Evolutionary conservation across 163 green algal genomes (phyloP).

Genomic region (Volvox carteri): DNA sequence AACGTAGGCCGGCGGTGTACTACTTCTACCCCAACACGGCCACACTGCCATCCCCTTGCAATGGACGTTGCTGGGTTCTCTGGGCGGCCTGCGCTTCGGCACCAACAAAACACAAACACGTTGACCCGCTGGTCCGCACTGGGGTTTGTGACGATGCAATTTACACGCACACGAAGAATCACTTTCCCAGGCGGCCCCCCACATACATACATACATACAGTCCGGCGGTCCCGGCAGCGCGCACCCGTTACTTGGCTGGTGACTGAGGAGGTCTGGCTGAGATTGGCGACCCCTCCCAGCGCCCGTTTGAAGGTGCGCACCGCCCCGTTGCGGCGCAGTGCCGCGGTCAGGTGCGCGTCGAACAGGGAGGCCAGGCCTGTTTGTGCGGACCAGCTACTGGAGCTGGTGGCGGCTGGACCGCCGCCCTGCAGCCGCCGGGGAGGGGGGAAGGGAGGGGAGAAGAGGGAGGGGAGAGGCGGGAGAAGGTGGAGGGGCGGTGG

Average conservation of each 20-base stretch:
- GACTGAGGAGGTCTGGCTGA: constrained; percentile 18
- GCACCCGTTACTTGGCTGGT: constrained; percentile 29
- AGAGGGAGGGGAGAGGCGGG: neutral
- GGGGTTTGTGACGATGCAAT: no score
- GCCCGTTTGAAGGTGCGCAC: constrained; percentile 53
- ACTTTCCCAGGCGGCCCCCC: no score
- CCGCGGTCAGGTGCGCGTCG: constrained; percentile 41
- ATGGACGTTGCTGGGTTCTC: no score
- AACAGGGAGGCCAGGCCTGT: constrained; percentile 51
- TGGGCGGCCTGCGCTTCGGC: no score
- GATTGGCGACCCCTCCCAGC: neutral
- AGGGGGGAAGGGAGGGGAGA: neutral
- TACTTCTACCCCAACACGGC: no score
- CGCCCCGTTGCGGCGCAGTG: constrained; percentile 14
- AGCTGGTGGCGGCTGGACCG: neutral
- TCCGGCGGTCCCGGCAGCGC: neutral
- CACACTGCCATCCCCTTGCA: no score
- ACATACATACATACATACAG: neutral
- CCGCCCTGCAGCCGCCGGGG: neutral
- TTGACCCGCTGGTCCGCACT: no score
- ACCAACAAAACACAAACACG: no score
- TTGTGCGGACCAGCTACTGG: constrained; percentile 29
- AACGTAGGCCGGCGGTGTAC: no score
- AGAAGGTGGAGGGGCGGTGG: neutral
- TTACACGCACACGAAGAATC: neutral